A percentile compares a stretch with the other conserved stretches of the same genome.
These are phyloP conservation scores for Tulasnella sp. DNA, from an alignment of 768 basidiomycete species.

Conservation along the genomic window DNA sequence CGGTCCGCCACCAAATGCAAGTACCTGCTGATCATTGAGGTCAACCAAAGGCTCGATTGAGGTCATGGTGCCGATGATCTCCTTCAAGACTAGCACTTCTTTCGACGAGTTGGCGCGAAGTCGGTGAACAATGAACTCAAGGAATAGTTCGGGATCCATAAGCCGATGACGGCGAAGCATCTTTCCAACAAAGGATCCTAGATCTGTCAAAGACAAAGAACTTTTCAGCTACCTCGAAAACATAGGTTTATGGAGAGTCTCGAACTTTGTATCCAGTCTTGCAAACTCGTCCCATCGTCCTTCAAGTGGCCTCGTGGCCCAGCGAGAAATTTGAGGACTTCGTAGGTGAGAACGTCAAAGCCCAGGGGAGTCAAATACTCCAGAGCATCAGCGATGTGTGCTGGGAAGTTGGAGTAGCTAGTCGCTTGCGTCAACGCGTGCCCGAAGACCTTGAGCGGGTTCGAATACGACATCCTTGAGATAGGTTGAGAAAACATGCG, in stretches of 20 bases:
- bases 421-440: constrained; percentile 89
- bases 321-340: constrained; percentile 77
- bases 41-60: constrained; percentile 86
- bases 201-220: constrained; percentile 38
- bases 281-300: constrained; percentile 81
- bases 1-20: constrained; percentile 85
- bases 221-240: constrained; percentile 19
- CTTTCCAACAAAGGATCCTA: constrained; percentile 88
- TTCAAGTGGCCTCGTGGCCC: constrained; percentile 80
- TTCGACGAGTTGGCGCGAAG: constrained; percentile 70
- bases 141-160: constrained; percentile 68
- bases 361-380: constrained; percentile 86
- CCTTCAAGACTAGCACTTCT: constrained; percentile 84
- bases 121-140: constrained; percentile 88
- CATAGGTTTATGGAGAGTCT: constrained; percentile 21
- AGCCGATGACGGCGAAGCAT: constrained; percentile 56
- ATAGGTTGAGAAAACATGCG: constrained; percentile 77
- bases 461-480: constrained; percentile 87
- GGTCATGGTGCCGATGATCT: constrained; percentile 91
- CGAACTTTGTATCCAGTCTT: constrained; percentile 88
- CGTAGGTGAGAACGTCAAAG: constrained; percentile 84
- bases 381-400: constrained; percentile 79
- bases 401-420: constrained; percentile 89
- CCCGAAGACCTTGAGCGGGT: constrained; percentile 82
- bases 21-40: constrained; percentile 76